Conservation (phyloP, 805 yeast species). For the Nakazawaea anatomiae region DNA sequence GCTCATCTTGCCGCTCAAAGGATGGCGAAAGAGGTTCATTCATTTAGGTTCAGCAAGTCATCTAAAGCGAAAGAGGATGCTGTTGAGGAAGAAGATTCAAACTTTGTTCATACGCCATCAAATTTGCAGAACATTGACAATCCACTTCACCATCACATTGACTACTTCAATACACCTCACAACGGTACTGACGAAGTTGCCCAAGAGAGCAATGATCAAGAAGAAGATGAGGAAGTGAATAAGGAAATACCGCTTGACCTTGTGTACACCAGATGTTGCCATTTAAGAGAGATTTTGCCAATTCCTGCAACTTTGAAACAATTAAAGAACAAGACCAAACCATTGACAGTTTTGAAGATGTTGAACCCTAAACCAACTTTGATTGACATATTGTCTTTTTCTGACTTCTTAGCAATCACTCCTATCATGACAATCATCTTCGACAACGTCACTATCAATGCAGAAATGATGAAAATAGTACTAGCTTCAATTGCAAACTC, state of each 20-base stretch:
- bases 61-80: conserved; percentile 18
- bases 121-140: conserved; percentile 56
- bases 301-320: conserved; percentile 49
- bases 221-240: not conserved
- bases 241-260: conserved; percentile 36
- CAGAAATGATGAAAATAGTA: conserved; percentile 46
- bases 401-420: conserved; percentile 51
- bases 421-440: conserved; percentile 51
- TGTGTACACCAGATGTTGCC: conserved; percentile 45
- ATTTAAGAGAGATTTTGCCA: conserved; percentile 41
- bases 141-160: conserved; percentile 48
- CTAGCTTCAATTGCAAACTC: conserved; percentile 40
- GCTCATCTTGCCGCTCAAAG: conserved; percentile 69
- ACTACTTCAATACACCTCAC: conserved; percentile 21
- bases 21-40: conserved; percentile 59
- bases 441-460: conserved; percentile 50
- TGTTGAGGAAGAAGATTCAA: conserved; percentile 16
- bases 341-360: conserved; percentile 48
- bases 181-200: conserved; percentile 23
- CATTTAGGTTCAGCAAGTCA: conserved; percentile 29
- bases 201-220: conserved; percentile 18
- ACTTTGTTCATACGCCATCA: conserved; percentile 11
- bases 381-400: conserved; percentile 50
- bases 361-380: conserved; percentile 54
- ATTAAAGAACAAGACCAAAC: conserved; percentile 42